A percentile compares a stretch with the other conserved stretches of the same genome.
These are phyloP conservation scores for Anethum foeniculum DNA, from an alignment of 140 eudicot species.

Conservation along the genomic window DNA sequence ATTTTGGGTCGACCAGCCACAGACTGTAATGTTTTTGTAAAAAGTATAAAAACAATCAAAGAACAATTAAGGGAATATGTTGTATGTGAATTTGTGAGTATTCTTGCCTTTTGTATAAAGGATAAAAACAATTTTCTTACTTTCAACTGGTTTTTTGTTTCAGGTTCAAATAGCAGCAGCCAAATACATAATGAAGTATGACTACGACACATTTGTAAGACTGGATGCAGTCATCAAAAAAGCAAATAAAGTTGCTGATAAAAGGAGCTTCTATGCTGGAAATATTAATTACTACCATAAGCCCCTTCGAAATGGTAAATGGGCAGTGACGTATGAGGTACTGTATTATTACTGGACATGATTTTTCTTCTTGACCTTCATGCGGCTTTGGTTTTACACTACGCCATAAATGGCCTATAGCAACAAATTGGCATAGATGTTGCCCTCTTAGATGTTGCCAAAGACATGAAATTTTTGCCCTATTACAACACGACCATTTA, in stretches of 20 bases:
- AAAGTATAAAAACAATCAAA: neutral
- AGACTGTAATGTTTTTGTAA: neutral
- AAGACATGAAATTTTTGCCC: too few relatives aligned
- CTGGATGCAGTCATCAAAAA: conserved; percentile 42
- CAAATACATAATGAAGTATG: conserved; percentile 51
- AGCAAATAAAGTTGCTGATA: conserved; percentile 25
- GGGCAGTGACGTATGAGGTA: conserved; percentile 74
- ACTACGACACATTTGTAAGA: conserved; percentile 58
- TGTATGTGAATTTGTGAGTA: neutral
- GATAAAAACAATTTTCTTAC: too few relatives aligned
- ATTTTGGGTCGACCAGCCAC: neutral
- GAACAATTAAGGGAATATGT: neutral
- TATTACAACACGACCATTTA: too few relatives aligned
- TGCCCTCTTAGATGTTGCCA: too few relatives aligned
- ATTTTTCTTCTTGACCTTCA: neutral
- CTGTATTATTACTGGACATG: neutral
- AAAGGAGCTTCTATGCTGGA: conserved; percentile 42
- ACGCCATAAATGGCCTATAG: too few relatives aligned
- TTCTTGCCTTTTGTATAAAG: neutral
- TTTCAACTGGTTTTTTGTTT: conserved; percentile 29
- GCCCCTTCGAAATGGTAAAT: conserved; percentile 53
- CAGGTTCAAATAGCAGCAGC: conserved; percentile 41
- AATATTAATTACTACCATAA: conserved; percentile 44
- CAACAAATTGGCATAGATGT: too few relatives aligned
- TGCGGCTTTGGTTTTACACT: neutral